phyloP scores from a whole-genome alignment of 352 stramenopile species.

The Phytophthora tentaculata region DNA sequence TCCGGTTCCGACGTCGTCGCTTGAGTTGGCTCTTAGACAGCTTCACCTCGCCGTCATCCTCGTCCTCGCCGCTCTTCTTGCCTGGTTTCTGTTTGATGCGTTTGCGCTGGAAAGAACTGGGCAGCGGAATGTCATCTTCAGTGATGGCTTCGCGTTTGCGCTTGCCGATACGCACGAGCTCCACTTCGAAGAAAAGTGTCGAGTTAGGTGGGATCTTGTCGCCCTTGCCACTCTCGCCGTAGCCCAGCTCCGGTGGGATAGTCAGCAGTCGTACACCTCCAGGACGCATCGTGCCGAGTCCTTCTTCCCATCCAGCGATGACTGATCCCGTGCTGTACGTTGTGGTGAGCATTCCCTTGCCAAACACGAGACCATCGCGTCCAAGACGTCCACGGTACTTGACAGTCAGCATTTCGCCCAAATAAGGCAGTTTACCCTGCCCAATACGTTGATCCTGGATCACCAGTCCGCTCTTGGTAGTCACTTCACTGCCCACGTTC shows the following conservation, averaged over 20 bases:
- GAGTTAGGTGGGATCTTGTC: constrained; percentile 81
- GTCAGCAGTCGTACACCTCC: constrained; percentile 61
- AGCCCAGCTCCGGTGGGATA: constrained; percentile 73
- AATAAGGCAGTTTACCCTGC: constrained; percentile 50
- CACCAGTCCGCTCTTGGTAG: constrained; percentile 58
- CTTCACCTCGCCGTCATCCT: constrained; percentile 27
- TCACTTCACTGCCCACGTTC: constrained; percentile 58
- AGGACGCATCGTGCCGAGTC: constrained; percentile 74
- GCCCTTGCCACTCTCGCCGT: constrained; percentile 67
- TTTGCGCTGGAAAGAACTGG: constrained; percentile 78
- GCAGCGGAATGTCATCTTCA: constrained; percentile 72
- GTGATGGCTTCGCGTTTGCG: constrained; percentile 64
- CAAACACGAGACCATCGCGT: constrained; percentile 69
- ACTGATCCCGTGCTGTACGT: constrained; percentile 71
- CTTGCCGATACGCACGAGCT: constrained; percentile 80
- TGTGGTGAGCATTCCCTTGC: constrained; percentile 78
- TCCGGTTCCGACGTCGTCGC: constrained; percentile 54
- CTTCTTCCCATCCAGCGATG: constrained; percentile 85
- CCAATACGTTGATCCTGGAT: constrained; percentile 65
- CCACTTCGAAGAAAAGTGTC: constrained; percentile 83
- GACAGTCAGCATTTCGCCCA: constrained; percentile 78
- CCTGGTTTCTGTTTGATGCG: constrained; percentile 50
- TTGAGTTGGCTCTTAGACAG: constrained; percentile 47
- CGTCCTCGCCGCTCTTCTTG: constrained; percentile 23
- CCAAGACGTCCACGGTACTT: constrained; percentile 70